Conservation (phyloP, 371 early-diverging fungal genomes). For the Catenaria anguillulae region DNA sequence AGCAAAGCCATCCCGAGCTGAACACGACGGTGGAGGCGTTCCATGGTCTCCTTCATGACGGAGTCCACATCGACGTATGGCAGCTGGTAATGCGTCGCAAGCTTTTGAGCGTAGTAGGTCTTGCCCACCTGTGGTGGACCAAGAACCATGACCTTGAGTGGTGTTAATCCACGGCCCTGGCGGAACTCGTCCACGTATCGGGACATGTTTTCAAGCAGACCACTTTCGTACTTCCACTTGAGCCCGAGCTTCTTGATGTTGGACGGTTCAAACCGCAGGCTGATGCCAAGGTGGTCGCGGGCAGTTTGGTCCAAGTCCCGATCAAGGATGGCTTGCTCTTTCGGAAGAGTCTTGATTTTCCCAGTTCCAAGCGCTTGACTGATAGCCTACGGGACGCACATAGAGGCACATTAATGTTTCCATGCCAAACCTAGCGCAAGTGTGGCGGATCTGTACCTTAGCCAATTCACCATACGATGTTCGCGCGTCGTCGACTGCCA, state of each 20-base stretch:
- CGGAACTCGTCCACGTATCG: constrained; percentile 31
- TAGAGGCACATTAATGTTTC: too few species aligned
- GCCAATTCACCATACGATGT: constrained; percentile 27
- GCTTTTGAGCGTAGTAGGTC: constrained; percentile 19
- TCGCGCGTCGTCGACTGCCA: constrained; percentile 36
- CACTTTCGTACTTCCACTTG: constrained; percentile 38
- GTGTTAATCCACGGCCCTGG: constrained; percentile 28
- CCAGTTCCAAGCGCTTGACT: constrained; percentile 27
- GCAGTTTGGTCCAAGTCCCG: constrained; percentile 24
- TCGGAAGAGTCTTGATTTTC: constrained; percentile 24
- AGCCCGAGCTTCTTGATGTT: constrained; percentile 31
- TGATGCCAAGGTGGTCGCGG: constrained; percentile 29
- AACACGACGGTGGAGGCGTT: constrained; percentile 16
- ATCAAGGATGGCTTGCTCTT: constrained; percentile 31
- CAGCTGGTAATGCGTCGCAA: constrained; percentile 30
- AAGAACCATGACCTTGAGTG: constrained; percentile 28
- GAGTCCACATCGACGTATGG: constrained; percentile 25
- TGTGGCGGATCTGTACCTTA: too few species aligned
- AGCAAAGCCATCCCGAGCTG: background rate
- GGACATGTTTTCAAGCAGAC: constrained; percentile 29
- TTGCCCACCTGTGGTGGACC: constrained; percentile 37
- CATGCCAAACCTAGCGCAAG: too few species aligned
- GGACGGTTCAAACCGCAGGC: constrained; percentile 29
- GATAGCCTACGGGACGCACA: constrained; percentile 31
- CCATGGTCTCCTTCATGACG: constrained; percentile 25